These are phyloP conservation scores for Phytophthora capsici DNA, from an alignment of 352 stramenopile genomes.

Conservation along the genomic window DNA sequence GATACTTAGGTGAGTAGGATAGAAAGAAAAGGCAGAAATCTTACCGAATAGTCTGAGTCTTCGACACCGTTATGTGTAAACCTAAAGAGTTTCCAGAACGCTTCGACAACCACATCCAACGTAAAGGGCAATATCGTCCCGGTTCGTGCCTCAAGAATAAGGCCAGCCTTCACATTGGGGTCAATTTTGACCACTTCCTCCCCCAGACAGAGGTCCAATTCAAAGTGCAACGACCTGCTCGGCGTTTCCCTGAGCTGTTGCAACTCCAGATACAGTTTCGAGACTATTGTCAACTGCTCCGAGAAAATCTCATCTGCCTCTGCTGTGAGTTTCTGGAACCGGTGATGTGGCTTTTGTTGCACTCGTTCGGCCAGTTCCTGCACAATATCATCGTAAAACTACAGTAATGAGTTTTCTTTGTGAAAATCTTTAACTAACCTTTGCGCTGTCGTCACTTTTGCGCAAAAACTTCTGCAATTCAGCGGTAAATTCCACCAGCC, in stretches of 20 bases:
- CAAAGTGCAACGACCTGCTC: neutral
- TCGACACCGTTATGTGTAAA: neutral
- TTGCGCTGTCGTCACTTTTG: neutral
- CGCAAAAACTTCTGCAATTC: neutral
- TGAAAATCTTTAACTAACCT: neutral
- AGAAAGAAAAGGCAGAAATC: neutral
- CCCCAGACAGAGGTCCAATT: slow-evolving; percentile 7
- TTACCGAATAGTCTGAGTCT: slow-evolving; percentile 3
- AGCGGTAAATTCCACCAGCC: slow-evolving; percentile 1
- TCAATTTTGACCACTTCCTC: slow-evolving; percentile 1
- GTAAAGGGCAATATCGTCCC: slow-evolving; percentile 3
- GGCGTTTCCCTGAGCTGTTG: neutral
- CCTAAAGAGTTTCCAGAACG: slow-evolving; percentile 12
- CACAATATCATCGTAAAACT: neutral
- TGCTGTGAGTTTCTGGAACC: neutral
- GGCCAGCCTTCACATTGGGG: neutral
- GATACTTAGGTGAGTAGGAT: too few species aligned
- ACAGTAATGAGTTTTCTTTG: too few species aligned
- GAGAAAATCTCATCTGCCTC: slow-evolving; percentile 7
- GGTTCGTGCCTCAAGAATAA: slow-evolving; percentile 1
- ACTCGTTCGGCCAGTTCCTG: neutral
- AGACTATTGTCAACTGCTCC: slow-evolving; percentile 1
- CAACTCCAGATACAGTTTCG: slow-evolving; percentile 7
- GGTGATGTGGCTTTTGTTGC: neutral
- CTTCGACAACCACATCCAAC: slow-evolving; percentile 6